These are phyloP conservation scores for Cutaneotrichosporon cutaneum DNA, from an alignment of 1,284 basidiomycete genomes.

Conservation along the genomic window DNA sequence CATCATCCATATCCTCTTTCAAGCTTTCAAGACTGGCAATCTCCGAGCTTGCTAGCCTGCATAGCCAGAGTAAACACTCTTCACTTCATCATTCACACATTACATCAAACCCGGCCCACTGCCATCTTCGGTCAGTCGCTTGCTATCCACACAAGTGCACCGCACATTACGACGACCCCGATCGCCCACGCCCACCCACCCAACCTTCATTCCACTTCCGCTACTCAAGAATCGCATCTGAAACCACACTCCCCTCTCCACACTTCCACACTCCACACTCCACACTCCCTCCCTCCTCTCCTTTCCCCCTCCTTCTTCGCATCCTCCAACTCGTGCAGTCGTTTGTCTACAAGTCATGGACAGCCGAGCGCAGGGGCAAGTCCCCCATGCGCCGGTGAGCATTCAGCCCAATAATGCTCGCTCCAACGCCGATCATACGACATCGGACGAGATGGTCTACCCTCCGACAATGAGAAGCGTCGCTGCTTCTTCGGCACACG, in stretches of 20 bases:
- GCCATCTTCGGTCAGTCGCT: not conserved
- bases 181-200: not conserved
- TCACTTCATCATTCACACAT: not conserved
- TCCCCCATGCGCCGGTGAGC: conserved; percentile 6
- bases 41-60: no score
- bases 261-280: not conserved
- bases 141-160: not conserved
- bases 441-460: not conserved
- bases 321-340: not conserved
- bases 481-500: not conserved
- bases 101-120: not conserved
- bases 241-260: not conserved
- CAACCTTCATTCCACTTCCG: not conserved
- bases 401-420: not conserved
- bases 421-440: conserved; percentile 1
- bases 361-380: conserved; percentile 4
- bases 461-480: not conserved
- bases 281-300: not conserved
- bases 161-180: not conserved
- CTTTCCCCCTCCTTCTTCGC: not conserved
- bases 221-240: not conserved
- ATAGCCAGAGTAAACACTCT: no score
- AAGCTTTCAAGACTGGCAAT: no score
- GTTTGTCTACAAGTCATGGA: not conserved
- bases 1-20: no score